Base-by-base conservation (phyloP, 1,284 basidiomycete species). In the Austroboletus sp. region DNA sequence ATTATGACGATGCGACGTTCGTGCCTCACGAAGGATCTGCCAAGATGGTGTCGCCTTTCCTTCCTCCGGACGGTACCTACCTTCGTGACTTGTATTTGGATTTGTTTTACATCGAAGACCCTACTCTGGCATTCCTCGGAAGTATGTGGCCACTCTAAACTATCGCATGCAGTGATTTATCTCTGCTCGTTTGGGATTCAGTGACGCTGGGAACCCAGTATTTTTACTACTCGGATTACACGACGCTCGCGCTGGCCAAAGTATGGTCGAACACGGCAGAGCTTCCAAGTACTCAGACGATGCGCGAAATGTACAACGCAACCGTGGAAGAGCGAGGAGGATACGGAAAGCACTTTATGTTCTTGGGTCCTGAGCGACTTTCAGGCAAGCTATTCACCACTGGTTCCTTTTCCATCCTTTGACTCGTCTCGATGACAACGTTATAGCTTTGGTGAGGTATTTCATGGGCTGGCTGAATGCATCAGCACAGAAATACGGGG, bases 71-170 rank as follows among this genome's bases (percentile, higher is more conserved):
- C 1, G 54, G 55, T 25, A 30, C 44, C 4, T 13, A 57, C 23
- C 16, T 57, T 11, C 53, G 54, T 23, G 53, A 54, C 23, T 26
- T 55, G 31, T 57, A 54, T 23, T 43, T 56, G 5, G 48, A 57
- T 16, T 5, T 46, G 7, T 55, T 55, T 37, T 54, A 55, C 15
- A 35, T 48, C 34, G 16, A 3, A 8, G 54, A 56, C n/a, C 55
- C 55, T 1, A 56, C 54, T 1, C 44, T 56, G 5, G 54, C 49
- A 8, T 57, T 57, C 31, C 1, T 52, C 2, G 44, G 32, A 7
- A 13, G 48, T 56, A 30, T 5, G 54, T 54, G 0, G 3, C 13
- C 11, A 1, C 8, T n/a, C 26, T 13, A 15, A 9, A 4, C 15
- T 9, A 2, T 30, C 6, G 12, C 32, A 17, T 33, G 32, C 13